Evolutionary conservation across 2,329 filamentous ascomycete species (phyloP).

Genomic region (Cytospora piceae): DNA sequence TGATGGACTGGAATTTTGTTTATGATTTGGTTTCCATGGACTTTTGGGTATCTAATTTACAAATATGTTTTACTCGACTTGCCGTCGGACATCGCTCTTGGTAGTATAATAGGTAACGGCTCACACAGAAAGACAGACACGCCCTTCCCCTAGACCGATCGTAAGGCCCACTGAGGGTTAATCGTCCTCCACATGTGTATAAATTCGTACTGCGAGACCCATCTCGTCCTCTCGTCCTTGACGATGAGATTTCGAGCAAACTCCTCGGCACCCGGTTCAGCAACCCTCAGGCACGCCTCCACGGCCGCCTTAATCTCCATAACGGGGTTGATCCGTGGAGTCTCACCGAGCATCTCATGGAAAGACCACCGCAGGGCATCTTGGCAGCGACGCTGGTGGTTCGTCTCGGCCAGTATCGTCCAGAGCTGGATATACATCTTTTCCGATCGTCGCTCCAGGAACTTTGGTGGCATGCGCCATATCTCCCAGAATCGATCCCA

Average conservation of each 20-base stretch:
- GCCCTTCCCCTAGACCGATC: neutral
- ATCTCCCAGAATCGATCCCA: constrained; percentile 64
- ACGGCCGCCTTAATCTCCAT: constrained; percentile 52
- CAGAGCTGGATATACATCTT: constrained; percentile 61
- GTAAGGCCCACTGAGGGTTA: constrained; percentile 24
- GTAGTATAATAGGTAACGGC: neutral
- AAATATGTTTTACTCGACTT: neutral
- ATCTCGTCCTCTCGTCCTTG: constrained; percentile 18
- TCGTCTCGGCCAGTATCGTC: constrained; percentile 48
- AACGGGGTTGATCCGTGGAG: constrained; percentile 50
- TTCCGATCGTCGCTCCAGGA: constrained; percentile 51
- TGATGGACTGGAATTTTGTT: neutral
- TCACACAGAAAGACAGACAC: neutral
- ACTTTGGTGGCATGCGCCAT: constrained; percentile 60
- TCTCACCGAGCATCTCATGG: constrained; percentile 63
- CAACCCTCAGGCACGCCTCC: constrained; percentile 58
- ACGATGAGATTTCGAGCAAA: constrained; percentile 35
- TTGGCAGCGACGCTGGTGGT: constrained; percentile 48
- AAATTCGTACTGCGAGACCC: constrained; percentile 38
- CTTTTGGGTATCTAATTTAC: neutral
- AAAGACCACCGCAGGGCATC: constrained; percentile 56
- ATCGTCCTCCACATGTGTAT: constrained; percentile 37
- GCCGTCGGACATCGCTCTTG: neutral
- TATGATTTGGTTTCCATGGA: neutral
- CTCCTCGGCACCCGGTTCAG: constrained; percentile 54